Conservation (phyloP, 1,139 yeast genomes). For the Sugiyamaella novakii region DNA sequence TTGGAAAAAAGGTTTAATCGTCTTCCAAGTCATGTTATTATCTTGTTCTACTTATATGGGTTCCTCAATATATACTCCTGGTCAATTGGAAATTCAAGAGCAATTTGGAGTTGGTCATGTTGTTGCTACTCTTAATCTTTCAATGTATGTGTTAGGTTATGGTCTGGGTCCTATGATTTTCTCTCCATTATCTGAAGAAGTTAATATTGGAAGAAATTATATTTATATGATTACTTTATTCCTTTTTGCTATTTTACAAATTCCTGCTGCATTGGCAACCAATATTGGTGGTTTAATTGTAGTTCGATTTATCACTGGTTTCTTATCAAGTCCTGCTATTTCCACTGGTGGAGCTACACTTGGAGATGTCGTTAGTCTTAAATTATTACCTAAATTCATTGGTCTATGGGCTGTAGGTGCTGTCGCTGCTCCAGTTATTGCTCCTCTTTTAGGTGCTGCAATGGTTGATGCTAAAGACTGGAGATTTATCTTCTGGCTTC, state of each 20-base stretch:
- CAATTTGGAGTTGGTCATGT: slow-evolving; percentile 50
- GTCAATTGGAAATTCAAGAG: slow-evolving; percentile 47
- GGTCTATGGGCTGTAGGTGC: slow-evolving; percentile 56
- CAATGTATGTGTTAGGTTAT: slow-evolving; percentile 59
- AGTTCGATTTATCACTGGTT: slow-evolving; percentile 74
- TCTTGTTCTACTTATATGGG: slow-evolving; percentile 60
- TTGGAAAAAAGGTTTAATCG: slow-evolving; percentile 45
- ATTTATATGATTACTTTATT: slow-evolving; percentile 57
- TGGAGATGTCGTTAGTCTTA: slow-evolving; percentile 50
- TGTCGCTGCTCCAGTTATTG: slow-evolving; percentile 59
- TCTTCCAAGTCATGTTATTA: slow-evolving; percentile 47
- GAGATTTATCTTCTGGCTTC: slow-evolving; percentile 53
- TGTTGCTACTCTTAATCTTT: slow-evolving; percentile 51
- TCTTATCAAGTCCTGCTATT: slow-evolving; percentile 78
- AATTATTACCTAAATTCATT: slow-evolving; percentile 39
- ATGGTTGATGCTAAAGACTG: slow-evolving; percentile 43
- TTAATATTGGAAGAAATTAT: slow-evolving; percentile 54
- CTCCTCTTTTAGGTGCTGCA: slow-evolving; percentile 67
- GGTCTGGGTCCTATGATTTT: slow-evolving; percentile 58
- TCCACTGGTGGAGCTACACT: slow-evolving; percentile 86
- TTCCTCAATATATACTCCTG: slow-evolving; percentile 62
- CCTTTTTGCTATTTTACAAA: slow-evolving; percentile 55
- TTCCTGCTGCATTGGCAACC: slow-evolving; percentile 49
- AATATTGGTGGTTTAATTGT: slow-evolving; percentile 55
- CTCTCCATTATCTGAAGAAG: slow-evolving; percentile 56